Conservation (phyloP, 306 rosid genomes). For the Prunus dulcis region DNA sequence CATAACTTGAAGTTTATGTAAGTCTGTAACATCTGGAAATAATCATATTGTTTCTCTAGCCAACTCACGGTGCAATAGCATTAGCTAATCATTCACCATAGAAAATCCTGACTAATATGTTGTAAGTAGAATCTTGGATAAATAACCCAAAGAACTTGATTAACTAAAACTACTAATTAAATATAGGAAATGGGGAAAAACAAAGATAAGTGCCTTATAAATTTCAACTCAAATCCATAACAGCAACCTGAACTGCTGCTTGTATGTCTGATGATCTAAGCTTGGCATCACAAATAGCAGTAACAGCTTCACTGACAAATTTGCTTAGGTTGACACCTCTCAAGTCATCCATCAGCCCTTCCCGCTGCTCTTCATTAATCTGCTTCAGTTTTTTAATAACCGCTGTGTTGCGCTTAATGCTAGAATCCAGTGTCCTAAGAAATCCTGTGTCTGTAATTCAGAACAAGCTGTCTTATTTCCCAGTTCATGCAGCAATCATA, state of each 20-base stretch:
- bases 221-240: not conserved
- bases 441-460: slow-evolving; percentile 67
- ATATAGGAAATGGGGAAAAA: not conserved
- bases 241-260: slow-evolving; percentile 89
- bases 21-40: not conserved
- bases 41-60: not conserved
- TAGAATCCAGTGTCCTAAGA: slow-evolving; percentile 89
- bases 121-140: not conserved
- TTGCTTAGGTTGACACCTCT: slow-evolving; percentile 89
- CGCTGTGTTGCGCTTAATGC: slow-evolving; percentile 95
- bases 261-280: slow-evolving; percentile 90
- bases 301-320: slow-evolving; percentile 98
- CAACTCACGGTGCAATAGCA: not conserved
- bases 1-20: not conserved
- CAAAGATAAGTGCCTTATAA: not conserved
- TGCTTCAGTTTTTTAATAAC: slow-evolving; percentile 94
- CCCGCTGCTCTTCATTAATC: slow-evolving; percentile 95
- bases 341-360: slow-evolving; percentile 80
- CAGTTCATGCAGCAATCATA: not conserved
- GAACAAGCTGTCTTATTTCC: slow-evolving; percentile 17
- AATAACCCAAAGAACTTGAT: not conserved
- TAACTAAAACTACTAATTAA: not conserved
- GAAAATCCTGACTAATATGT: not conserved
- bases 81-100: not conserved
- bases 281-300: slow-evolving; percentile 92